Conservation (phyloP, 257 asterid genomes). For the Pogostemon cablin region DNA sequence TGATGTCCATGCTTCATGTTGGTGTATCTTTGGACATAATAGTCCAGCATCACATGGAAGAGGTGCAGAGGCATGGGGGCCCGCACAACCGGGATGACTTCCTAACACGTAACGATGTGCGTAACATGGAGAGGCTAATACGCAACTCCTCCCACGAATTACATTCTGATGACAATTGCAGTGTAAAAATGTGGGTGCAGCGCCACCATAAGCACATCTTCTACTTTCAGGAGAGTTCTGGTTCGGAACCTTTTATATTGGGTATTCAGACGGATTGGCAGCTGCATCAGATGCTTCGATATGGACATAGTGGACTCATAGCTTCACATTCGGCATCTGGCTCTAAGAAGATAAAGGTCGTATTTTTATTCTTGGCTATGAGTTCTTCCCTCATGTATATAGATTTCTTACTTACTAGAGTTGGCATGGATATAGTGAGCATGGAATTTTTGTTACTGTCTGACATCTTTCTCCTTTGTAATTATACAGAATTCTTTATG, state of each 20-base stretch:
- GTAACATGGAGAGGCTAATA: conserved; percentile 59
- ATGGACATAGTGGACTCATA: conserved; percentile 49
- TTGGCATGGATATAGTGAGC: background rate
- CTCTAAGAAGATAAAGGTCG: conserved; percentile 52
- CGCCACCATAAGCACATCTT: conserved; percentile 54
- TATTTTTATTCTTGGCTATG: conserved; percentile 16
- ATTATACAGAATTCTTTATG: conserved; percentile 41
- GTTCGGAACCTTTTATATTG: conserved; percentile 42
- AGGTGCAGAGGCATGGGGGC: conserved; percentile 62
- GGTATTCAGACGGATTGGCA: conserved; percentile 67
- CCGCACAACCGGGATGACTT: conserved; percentile 57
- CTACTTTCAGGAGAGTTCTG: conserved; percentile 44
- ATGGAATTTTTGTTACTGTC: background rate
- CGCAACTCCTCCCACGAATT: conserved; percentile 44
- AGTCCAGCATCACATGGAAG: conserved; percentile 60
- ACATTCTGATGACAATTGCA: conserved; percentile 44
- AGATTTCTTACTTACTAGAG: background rate
- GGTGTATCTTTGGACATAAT: conserved; percentile 50
- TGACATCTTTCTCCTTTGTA: conserved; percentile 32
- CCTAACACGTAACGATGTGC: conserved; percentile 56
- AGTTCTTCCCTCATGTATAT: background rate
- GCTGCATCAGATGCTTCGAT: conserved; percentile 59
- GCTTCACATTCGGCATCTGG: conserved; percentile 43
- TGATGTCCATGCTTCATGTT: conserved; percentile 54
- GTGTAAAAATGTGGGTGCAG: conserved; percentile 56